Base-by-base conservation (phyloP, 164 flowering plant genomes). In the Umbellularia californica region DNA sequence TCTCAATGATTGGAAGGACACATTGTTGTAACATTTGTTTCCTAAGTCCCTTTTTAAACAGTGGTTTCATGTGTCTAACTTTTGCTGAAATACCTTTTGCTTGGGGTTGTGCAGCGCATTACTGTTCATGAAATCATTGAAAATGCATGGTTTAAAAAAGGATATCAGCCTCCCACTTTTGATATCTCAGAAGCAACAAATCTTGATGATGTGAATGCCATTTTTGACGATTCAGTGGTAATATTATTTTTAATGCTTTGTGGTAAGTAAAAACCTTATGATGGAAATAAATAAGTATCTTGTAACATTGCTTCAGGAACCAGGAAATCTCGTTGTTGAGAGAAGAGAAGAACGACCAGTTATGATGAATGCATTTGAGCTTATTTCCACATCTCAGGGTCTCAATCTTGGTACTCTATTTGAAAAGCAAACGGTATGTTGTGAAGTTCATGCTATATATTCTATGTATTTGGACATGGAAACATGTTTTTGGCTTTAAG, bases 141-240 rank as follows among this genome's bases (percentile, higher is more conserved):
- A 84, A 94, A 92, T 80, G 99, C 94, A 50, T 96, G 99, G 99
- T 96, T 96, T 79, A 96, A 89, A 84, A 96, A 94, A 83, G 98
- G 97, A 27, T 96, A 94, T 79, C 87, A 87, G 82, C 90, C 90
- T 35, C 92, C 97, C 14, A 78, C 22, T 27, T 96, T 91, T 83
- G 91, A 89, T 74, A 85, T 89, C 64, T 84, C 83, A 65, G 83
- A 94, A 73, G 85, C 86, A 64, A 80, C 76, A 13, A 50, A 77
- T 69, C 93, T 92, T 77, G 96, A 80, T 81, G 97, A 96, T 77
- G 89, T 96, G 73, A 83, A 94, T 84, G 89, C 93, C 35, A 79
- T 88, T 68, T 96, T 96, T 73, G 78, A 84, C 77, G 92, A 87
- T 80, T 79, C 88, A 28, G 84, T 52, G 87, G 99, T 93, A 83